Base-by-base conservation (phyloP, 2,329 filamentous ascomycete species). In the Fusarium incarnatum region DNA sequence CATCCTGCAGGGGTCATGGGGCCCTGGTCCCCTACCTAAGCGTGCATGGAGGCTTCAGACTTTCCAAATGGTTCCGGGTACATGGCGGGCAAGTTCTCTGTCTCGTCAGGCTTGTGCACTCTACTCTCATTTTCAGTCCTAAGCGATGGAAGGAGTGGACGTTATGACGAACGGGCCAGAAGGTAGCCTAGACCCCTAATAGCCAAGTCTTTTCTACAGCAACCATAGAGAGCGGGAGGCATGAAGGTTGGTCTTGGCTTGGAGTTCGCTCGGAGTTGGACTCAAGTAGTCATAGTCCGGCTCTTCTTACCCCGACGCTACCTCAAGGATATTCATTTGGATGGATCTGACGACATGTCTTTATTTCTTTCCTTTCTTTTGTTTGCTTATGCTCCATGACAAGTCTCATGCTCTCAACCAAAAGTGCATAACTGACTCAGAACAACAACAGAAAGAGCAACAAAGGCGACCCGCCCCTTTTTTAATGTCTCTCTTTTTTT, bases 1-100 rank as follows among this genome's bases (percentile, higher is more conserved):
- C 46, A 56, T 55, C 30, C 37, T 67, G 61, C 69, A 72, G 53
- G 69, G 69, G 58, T 56, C 37, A 63, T 48, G 56, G 46, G 54
- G 45, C 44, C 60, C 52, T 53, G 25, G 34, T 41, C 34, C 49
- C 34, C 34, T 37, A 37, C 34, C 34, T 37, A 37, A 37, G 18
- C 18, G 34, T 37, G 34, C 34, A 37, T 37, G 34, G 34, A 37
- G 34, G 34, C 34, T 37, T 37, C 34, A 37, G 34, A n/a, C 34
- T 37, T 27, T 52, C 22, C 34, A 42, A 52, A 27, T 34, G 56
- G 53, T 54, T 41, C 56, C 52, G 56, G 64, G 59, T 57, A 67
- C 68, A 37, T 61, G 58, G 58, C 46, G 67, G 42, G 30, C 49
- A 47, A 34, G 30, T 30, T 48, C 30, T 34, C 23, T 60, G 30